Evolutionary conservation across 805 yeast species (phyloP), one percentile per base, ranked within the genome.

Genomic region (Ogataea nakhonphanomensis): DNA sequence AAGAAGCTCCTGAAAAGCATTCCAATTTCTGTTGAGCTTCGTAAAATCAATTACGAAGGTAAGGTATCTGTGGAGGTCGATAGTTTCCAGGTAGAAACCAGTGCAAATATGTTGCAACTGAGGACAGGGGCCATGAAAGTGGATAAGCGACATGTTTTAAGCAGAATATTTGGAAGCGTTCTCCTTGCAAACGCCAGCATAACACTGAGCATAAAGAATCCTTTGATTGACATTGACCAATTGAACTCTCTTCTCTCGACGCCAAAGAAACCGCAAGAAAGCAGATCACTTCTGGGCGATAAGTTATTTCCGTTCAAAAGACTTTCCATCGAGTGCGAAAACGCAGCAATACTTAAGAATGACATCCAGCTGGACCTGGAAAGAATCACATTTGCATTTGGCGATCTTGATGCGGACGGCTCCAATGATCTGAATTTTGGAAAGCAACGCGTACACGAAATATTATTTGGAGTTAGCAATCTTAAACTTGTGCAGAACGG

Each of bases 371-470:
- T 40, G 13, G 4, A 17, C 3, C 12, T 48, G 9, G 49, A 44
- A n/a, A 45, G 48, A 3, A 13, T 41, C 15, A 46, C 41, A 21
- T 25, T 47, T 14, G 33, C 46, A 2, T 22, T 44, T 5, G 50
- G 39, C 5, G 42, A 31, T 13, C 30, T 47, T 21, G 34, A 25
- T 10, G 23, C 27, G 17, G 42, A 48, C 12, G 32, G 30, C 15
- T 32, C 25, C 0, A 20, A 33, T 15, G 35, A 31, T 17, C 28
- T 28, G 20, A 12, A 23, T 7, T 37, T 25, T 22, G 33, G 24
- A 6, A 22, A 39, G 10, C n/a, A 27, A 6, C 47, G 44, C 17
- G 25, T 41, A 8, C 36, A 33, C 35, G 52, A 46, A n/a, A 4
- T 48, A 2, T 30, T 46, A 3, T 10, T 44, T 11, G 43, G 45